Percentiles rank a stretch among this genome's conserved stretches.
Evolutionary conservation across 2,329 filamentous ascomycete genomes (phyloP).

Genomic region (Monilinia fructigena): DNA sequence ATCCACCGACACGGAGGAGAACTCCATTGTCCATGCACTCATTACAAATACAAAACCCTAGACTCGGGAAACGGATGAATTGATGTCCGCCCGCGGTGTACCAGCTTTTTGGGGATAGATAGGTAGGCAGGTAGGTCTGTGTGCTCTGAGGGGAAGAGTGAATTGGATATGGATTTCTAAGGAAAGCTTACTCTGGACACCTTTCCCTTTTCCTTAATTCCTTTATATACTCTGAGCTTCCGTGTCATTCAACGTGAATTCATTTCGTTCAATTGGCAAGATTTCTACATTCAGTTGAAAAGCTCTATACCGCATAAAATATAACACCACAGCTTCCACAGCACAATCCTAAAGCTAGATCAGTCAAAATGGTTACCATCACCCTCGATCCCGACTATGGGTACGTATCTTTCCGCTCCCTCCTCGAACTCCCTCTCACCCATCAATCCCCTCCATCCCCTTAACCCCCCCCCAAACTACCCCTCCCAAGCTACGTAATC

Average conservation of each 20-base stretch:
- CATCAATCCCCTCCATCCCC: background rate
- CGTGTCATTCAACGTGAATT: background rate
- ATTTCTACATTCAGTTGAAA: background rate
- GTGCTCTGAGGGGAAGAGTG: too few relatives aligned
- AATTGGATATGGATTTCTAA: background rate
- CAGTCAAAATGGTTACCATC: constrained; percentile 34
- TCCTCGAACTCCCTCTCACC: background rate
- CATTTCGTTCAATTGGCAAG: background rate
- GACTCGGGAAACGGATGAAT: too few relatives aligned
- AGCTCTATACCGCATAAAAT: background rate
- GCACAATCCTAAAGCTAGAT: background rate
- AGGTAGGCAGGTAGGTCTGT: too few relatives aligned
- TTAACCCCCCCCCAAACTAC: constrained; percentile 46
- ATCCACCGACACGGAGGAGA: too few relatives aligned
- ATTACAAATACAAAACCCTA: too few relatives aligned
- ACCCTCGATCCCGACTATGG: constrained; percentile 38
- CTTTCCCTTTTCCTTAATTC: background rate
- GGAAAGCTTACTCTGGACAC: background rate
- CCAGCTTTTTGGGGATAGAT: too few relatives aligned
- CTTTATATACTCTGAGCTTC: background rate
- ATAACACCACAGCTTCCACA: background rate
- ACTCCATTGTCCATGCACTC: too few relatives aligned
- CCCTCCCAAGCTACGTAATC: constrained; percentile 57
- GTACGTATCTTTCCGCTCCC: constrained; percentile 28
- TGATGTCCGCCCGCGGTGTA: too few relatives aligned